Percentiles rank a stretch among this genome's conserved stretches.
These are phyloP conservation scores for Saccharomyces pastorianus DNA, from an alignment of 1,139 yeast species.

Conservation along the genomic window DNA sequence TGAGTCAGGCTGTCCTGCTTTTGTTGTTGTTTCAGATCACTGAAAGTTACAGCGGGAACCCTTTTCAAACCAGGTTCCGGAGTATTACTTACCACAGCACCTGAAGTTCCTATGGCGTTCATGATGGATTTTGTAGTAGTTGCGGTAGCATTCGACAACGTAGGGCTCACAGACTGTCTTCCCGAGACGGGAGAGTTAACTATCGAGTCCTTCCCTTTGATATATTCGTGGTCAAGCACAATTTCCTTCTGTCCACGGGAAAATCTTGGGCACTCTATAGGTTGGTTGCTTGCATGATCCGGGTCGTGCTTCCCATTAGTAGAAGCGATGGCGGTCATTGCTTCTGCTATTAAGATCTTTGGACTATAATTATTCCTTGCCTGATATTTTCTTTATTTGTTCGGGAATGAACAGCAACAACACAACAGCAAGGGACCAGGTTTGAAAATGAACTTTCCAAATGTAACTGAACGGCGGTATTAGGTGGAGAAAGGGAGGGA, in stretches of 20 bases:
- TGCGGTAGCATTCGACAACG: conserved; percentile 8
- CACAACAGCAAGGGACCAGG: not conserved
- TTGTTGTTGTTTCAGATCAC: conserved; percentile 37
- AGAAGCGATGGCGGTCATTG: not conserved
- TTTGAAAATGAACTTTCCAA: not conserved
- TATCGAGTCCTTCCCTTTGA: not conserved
- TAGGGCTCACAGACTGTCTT: not conserved
- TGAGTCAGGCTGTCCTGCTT: conserved; percentile 35
- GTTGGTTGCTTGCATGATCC: not conserved
- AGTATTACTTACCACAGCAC: conserved; percentile 31
- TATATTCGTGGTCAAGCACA: not conserved
- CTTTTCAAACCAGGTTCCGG: conserved; percentile 31
- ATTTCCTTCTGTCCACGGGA: not conserved
- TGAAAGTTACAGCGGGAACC: conserved; percentile 32
- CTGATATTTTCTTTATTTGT: not conserved
- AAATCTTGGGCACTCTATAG: not conserved
- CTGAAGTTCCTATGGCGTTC: conserved; percentile 31
- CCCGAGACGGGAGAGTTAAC: not conserved
- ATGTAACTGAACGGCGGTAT: not conserved
- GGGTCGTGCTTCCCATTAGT: not conserved
- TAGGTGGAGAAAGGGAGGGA: not conserved
- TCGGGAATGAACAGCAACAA: not conserved
- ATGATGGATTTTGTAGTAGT: conserved; percentile 29
- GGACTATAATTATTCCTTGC: not conserved
- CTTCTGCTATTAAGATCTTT: not conserved